A percentile compares a stretch with the other conserved stretches of the same genome.
Conservation (phyloP, 1,139 yeast genomes). For the Sugiyamaella novakii region DNA sequence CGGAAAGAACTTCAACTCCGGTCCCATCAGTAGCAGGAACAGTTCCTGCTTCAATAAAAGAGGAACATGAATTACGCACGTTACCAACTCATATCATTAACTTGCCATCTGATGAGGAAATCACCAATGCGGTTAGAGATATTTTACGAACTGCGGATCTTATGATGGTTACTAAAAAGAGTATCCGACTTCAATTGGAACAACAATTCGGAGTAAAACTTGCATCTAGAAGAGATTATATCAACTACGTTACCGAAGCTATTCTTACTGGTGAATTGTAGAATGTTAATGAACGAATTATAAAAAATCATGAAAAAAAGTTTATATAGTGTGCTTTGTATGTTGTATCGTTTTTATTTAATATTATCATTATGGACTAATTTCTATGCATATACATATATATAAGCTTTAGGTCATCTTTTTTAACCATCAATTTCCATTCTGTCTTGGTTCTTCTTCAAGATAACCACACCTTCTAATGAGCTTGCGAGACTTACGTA, state of each 20-base stretch:
- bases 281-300: neutral
- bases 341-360: constrained; percentile 13
- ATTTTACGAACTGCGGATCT: constrained; percentile 45
- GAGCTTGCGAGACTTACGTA: constrained; percentile 80
- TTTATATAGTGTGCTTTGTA: constrained; percentile 12
- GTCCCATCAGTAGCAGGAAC: constrained; percentile 3
- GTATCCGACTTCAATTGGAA: constrained; percentile 43
- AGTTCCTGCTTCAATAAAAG: constrained; percentile 19
- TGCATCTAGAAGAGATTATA: constrained; percentile 43
- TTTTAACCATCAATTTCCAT: constrained; percentile 61
- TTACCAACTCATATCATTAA: constrained; percentile 11
- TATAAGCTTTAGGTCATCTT: neutral
- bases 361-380: constrained; percentile 7
- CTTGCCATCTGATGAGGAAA: constrained; percentile 43
- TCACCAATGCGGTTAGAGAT: constrained; percentile 43
- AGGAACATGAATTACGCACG: constrained; percentile 32
- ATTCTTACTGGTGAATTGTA: constrained; percentile 45
- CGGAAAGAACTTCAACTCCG: constrained; percentile 16
- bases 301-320: neutral
- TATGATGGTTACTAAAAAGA: constrained; percentile 45
- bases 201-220: constrained; percentile 42
- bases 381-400: constrained; percentile 5
- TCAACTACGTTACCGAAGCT: constrained; percentile 46
- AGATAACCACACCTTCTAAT: constrained; percentile 89
- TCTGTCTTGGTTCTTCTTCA: constrained; percentile 86